phyloP scores from a whole-genome alignment of 345 rosid species.

The Pistacia integerrima region DNA sequence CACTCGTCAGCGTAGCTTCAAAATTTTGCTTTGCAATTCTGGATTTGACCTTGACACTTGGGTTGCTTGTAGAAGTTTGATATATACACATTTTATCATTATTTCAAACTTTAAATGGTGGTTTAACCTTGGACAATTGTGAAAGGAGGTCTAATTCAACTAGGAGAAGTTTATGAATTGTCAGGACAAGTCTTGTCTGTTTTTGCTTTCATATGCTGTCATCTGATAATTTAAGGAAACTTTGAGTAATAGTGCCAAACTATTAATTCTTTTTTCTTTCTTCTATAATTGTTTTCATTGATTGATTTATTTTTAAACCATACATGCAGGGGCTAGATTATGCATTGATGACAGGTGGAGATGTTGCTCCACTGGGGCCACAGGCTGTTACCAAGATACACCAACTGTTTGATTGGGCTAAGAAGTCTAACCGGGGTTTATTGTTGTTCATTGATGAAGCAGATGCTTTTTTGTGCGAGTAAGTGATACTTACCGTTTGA shows the following conservation, averaged over 20 bases:
- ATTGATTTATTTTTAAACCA: too few relatives aligned
- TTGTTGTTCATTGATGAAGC: slow-evolving; percentile 97
- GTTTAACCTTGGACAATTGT: neutral
- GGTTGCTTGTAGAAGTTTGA: neutral
- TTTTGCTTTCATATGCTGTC: neutral
- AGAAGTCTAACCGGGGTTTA: slow-evolving; percentile 85
- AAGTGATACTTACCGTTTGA: slow-evolving; percentile 34
- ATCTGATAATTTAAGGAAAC: neutral
- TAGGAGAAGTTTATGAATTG: slow-evolving; percentile 7
- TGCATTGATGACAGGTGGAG: slow-evolving; percentile 99
- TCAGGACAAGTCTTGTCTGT: neutral
- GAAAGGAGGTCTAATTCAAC: neutral
- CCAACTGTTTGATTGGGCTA: slow-evolving; percentile 94
- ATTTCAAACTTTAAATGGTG: neutral
- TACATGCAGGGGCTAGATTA: slow-evolving; percentile 86
- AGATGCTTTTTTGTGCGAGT: slow-evolving; percentile 99
- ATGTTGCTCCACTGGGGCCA: slow-evolving; percentile 96
- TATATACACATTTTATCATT: neutral
- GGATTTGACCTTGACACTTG: neutral
- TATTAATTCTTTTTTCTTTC: slow-evolving; percentile 9
- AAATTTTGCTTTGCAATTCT: neutral
- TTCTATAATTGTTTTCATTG: slow-evolving; percentile 2
- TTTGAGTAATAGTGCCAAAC: neutral
- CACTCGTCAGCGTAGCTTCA: neutral
- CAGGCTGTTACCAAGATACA: slow-evolving; percentile 99